Percentiles rank a stretch among this genome's conserved stretches.
Conservation (phyloP, 495 filamentous ascomycete species). For the Penicillium daleae region DNA sequence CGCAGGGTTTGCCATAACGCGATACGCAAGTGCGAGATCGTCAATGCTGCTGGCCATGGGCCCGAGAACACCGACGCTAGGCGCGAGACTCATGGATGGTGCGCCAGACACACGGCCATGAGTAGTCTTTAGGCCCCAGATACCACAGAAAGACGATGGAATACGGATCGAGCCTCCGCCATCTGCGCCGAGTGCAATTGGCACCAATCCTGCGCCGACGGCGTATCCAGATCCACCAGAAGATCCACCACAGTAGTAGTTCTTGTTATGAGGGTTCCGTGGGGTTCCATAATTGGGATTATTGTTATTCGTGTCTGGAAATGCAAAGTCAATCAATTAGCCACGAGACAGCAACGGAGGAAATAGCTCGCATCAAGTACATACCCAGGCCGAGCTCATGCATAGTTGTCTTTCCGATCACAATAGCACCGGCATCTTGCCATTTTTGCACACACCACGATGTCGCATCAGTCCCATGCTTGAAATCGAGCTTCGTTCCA, state of each 20-base stretch:
- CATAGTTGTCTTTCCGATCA: conserved; percentile 89
- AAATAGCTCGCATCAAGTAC: conserved; percentile 14
- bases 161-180: conserved; percentile 86
- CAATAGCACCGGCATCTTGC: conserved; percentile 76
- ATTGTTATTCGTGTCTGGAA: conserved; percentile 76
- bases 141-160: conserved; percentile 79
- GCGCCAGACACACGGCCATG: conserved; percentile 71
- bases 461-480: conserved; percentile 52
- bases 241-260: conserved; percentile 87
- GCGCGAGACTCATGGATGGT: conserved; percentile 64
- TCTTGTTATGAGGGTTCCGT: conserved; percentile 75
- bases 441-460: conserved; percentile 77
- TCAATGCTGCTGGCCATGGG: conserved; percentile 77
- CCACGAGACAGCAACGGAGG: background rate
- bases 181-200: conserved; percentile 83
- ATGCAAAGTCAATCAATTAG: conserved; percentile 8
- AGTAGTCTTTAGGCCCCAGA: conserved; percentile 86
- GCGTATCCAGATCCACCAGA: conserved; percentile 84
- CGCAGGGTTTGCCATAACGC: conserved; percentile 73
- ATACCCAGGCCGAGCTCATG: conserved; percentile 81
- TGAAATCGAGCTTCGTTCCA: conserved; percentile 62
- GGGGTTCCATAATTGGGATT: conserved; percentile 82
- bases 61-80: conserved; percentile 68
- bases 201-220: conserved; percentile 74
- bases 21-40: conserved; percentile 84